Base-by-base conservation (phyloP, 2,329 filamentous ascomycete species). In the Talaromyces sp. region DNA sequence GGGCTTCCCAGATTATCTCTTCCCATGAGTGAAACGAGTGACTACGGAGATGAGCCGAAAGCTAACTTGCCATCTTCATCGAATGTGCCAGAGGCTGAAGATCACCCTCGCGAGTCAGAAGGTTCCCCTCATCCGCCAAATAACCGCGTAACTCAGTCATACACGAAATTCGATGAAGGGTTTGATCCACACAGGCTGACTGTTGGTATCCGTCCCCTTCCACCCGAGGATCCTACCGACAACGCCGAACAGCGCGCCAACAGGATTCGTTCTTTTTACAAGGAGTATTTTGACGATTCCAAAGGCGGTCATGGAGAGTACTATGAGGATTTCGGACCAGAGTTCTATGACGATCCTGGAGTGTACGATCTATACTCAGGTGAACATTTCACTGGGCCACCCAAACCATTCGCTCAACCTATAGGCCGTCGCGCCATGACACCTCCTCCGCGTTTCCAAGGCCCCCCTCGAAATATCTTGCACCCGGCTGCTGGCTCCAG, bases 211-310 rank as follows among this genome's bases (percentile, higher is more conserved):
- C 88, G 94, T 15, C 94, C 94, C 21, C 81, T 99, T 62, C 94
- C 94, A 5, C 90, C 91, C 36, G 87, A 92, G 68, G 89, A 96
- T 63, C 85, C 89, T 43, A 84, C 87, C 2, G 94, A 97, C 70
- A 93, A 97, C 70, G 91, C 94, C 0, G 94, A 97, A 73, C 87
- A 93, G 68, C 86, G 94, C 67, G 94, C 94, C 63, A 97, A 97
- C 78, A 87, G 94, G 59, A 99, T 99, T 65, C 85, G 94, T 72
- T 99, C 94, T 3, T 99, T 99, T 79, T 99, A 99, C 80, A 97
- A 97, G 78, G 94, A 99, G 71, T 99, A 99, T 77, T 99, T 99
- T 66, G 94, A 97, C 64, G 93, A 97, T 41, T 84, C 80, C 60
- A 89, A 85, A 70, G 73, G 76, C 2, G 76, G 75, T 41, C 65